These are phyloP conservation scores for Microbotryum saponariae DNA, from an alignment of 1,284 basidiomycete species.

Conservation along the genomic window DNA sequence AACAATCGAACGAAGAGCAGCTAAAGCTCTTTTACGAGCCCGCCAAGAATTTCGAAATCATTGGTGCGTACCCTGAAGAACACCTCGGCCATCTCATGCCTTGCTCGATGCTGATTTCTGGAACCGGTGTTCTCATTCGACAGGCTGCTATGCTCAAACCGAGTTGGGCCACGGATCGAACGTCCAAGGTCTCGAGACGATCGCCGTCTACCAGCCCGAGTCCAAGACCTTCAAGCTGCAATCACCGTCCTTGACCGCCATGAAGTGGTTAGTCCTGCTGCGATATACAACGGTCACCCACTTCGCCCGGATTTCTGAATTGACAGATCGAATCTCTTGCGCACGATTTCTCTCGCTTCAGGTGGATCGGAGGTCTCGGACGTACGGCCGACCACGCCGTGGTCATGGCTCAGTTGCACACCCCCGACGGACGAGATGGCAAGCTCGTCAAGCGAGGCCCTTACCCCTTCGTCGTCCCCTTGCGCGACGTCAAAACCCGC, in stretches of 20 bases:
- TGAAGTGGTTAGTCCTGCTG: conserved; percentile 53
- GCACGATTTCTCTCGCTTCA: too few species aligned
- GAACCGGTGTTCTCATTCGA: conserved; percentile 20
- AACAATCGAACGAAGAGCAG: conserved; percentile 19
- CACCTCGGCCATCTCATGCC: conserved; percentile 43
- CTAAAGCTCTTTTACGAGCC: conserved; percentile 48
- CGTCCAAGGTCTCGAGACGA: conserved; percentile 63
- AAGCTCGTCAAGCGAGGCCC: conserved; percentile 36
- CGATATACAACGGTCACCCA: conserved; percentile 49
- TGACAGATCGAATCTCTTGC: too few species aligned
- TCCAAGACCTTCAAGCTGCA: conserved; percentile 65
- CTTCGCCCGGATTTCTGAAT: neutral
- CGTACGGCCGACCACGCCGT: conserved; percentile 42
- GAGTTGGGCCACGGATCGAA: conserved; percentile 68
- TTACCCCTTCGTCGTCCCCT: conserved; percentile 42
- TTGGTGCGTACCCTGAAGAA: conserved; percentile 43
- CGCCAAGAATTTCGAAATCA: conserved; percentile 52
- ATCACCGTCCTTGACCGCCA: conserved; percentile 65
- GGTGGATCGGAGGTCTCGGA: conserved; percentile 42
- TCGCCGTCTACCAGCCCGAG: conserved; percentile 63
- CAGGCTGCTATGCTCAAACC: conserved; percentile 39
- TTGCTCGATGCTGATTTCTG: too few species aligned
- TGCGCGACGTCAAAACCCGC: conserved; percentile 41
- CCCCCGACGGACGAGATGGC: conserved; percentile 39
- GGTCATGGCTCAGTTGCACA: conserved; percentile 43